phyloP scores from a whole-genome alignment of 75 land plant genomes.

The Cryptomeria japonica region DNA sequence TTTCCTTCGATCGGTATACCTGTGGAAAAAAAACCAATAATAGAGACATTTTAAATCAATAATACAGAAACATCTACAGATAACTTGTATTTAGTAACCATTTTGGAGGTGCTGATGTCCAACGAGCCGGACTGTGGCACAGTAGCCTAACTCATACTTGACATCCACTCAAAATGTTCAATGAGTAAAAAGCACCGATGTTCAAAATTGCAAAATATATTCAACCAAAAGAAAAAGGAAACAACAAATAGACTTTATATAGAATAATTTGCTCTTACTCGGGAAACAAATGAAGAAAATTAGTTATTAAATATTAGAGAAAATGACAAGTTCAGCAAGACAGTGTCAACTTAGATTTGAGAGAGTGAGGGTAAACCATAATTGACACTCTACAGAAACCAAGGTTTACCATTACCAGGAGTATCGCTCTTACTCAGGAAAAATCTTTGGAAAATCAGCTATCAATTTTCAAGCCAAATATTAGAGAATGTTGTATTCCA shows the following conservation, averaged over 20 bases:
- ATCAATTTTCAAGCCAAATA: neutral
- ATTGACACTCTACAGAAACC: too few species aligned
- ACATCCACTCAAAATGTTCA: neutral
- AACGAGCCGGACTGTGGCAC: neutral
- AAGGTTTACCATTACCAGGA: too few species aligned
- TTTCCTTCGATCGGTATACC: constrained; percentile 80
- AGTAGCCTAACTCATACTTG: neutral
- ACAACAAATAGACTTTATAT: neutral
- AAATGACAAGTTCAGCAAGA: too few species aligned
- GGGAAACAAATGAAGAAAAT: too few species aligned
- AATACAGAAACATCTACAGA: neutral
- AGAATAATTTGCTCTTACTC: neutral
- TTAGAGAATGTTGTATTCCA: neutral
- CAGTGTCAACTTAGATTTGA: neutral
- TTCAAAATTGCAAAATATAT: neutral
- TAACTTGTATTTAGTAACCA: neutral
- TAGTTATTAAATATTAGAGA: too few species aligned
- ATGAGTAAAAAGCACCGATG: neutral
- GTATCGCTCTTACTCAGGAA: too few species aligned
- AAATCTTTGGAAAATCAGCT: too few species aligned
- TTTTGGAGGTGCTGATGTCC: neutral
- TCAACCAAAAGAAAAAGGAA: neutral
- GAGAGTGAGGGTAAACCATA: neutral
- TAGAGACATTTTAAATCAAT: neutral
- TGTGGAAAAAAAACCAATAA: constrained; percentile 19